Conservation (phyloP, 2,329 filamentous ascomycete species). For the Stagonosporopsis chrysanthemi region DNA sequence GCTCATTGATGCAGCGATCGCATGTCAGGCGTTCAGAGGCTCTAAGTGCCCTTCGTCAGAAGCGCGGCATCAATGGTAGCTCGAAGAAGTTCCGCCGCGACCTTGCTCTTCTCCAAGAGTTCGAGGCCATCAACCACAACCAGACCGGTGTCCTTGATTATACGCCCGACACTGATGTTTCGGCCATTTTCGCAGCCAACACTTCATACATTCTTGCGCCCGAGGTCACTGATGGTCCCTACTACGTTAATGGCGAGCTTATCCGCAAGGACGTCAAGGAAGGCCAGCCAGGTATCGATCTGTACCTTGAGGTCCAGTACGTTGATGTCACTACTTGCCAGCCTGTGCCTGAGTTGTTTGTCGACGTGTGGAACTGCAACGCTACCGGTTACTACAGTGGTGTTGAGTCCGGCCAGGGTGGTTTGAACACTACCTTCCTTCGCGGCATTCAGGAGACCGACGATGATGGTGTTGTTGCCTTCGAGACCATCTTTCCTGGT, state of each 20-base stretch:
- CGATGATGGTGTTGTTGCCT: conserved; percentile 56
- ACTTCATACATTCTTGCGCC: conserved; percentile 36
- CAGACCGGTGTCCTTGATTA: conserved; percentile 32
- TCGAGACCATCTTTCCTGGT: conserved; percentile 58
- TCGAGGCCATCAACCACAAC: conserved; percentile 42
- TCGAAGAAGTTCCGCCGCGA: conserved; percentile 38
- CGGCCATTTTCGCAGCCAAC: conserved; percentile 32
- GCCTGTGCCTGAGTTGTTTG: conserved; percentile 54
- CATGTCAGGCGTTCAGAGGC: conserved; percentile 30
- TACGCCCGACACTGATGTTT: conserved; percentile 20
- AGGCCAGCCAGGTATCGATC: conserved; percentile 55
- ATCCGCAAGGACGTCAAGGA: conserved; percentile 58
- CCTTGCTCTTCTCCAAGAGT: conserved; percentile 40
- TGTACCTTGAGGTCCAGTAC: conserved; percentile 60
- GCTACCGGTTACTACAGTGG: conserved; percentile 45
- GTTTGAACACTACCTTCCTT: conserved; percentile 48
- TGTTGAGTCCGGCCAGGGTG: conserved; percentile 55
- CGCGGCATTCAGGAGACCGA: conserved; percentile 59
- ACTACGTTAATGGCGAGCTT: conserved; percentile 56
- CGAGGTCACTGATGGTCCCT: conserved; percentile 36
- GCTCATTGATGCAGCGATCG: conserved; percentile 29
- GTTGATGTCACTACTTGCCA: conserved; percentile 61
- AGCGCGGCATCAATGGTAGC: conserved; percentile 35
- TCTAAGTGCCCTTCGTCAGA: conserved; percentile 29
- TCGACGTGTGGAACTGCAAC: conserved; percentile 61